Percentiles rank a stretch among this genome's conserved stretches.
phyloP scores from a whole-genome alignment of 2,329 filamentous ascomycete genomes.

The Phyllachora maydis region DNA sequence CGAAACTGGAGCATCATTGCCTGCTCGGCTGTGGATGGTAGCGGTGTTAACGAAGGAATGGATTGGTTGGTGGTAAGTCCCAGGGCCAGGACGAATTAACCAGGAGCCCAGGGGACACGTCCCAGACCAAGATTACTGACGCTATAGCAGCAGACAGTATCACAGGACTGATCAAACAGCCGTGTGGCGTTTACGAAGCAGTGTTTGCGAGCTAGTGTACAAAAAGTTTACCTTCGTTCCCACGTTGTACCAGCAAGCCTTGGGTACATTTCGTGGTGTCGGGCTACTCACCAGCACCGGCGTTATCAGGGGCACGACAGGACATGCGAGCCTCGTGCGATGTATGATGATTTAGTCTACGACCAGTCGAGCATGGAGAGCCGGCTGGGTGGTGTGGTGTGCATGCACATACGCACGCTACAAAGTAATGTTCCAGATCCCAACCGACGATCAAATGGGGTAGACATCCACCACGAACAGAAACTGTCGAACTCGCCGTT shows the following conservation, averaged over 20 bases:
- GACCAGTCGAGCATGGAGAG: no score
- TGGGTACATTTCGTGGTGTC: conserved; percentile 1
- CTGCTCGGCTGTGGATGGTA: conserved; percentile 88
- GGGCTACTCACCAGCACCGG: not conserved
- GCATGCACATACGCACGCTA: no score
- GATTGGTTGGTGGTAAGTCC: conserved; percentile 79
- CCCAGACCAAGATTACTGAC: conserved; percentile 5
- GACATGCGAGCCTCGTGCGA: conserved; percentile 1
- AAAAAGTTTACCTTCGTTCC: conserved; percentile 1
- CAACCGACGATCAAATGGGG: no score
- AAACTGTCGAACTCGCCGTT: no score
- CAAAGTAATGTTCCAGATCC: no score
- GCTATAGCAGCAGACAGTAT: not conserved
- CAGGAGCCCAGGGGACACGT: not conserved
- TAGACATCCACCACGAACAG: no score
- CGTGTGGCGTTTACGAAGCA: not conserved
- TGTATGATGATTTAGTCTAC: no score
- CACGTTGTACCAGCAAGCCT: no score
- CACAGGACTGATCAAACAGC: conserved; percentile 1
- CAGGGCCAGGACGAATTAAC: not conserved
- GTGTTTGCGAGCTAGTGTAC: no score
- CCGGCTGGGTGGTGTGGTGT: no score
- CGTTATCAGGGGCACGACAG: not conserved
- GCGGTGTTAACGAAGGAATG: conserved; percentile 93
- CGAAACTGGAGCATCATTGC: conserved; percentile 99